Evolutionary conservation across 208 protist genomes (phyloP).

Genomic region (Trypanosoma mega): DNA sequence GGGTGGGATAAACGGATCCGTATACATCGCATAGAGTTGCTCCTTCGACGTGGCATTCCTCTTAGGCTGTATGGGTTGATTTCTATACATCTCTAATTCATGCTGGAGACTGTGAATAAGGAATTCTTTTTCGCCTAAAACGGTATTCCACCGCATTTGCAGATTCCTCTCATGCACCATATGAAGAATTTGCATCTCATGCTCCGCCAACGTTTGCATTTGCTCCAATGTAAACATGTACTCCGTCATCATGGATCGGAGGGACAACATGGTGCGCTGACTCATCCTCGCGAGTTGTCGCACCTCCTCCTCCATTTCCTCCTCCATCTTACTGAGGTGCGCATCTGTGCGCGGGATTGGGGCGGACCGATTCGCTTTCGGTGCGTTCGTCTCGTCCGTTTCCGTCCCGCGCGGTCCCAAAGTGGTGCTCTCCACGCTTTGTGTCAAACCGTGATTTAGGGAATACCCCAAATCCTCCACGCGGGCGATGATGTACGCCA

Average conservation of each 20-base stretch:
- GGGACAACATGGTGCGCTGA: neutral
- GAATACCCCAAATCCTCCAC: too few species aligned
- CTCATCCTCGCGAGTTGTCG: conserved; percentile 1
- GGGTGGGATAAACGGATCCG: conserved; percentile 52
- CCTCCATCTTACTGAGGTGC: too few species aligned
- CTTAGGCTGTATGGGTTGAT: neutral
- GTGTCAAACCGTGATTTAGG: too few species aligned
- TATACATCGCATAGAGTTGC: conserved; percentile 47
- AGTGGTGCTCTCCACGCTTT: too few species aligned
- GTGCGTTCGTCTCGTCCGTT: too few species aligned
- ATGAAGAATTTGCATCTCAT: conserved; percentile 36
- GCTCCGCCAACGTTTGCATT: conserved; percentile 27
- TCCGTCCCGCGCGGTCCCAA: too few species aligned
- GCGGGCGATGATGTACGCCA: too few species aligned
- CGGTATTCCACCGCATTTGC: conserved; percentile 32
- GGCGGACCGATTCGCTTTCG: too few species aligned
- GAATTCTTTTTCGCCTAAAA: conserved; percentile 41
- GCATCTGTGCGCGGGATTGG: too few species aligned
- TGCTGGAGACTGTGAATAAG: conserved; percentile 45
- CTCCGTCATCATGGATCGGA: conserved; percentile 8
- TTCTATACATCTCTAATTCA: conserved; percentile 25
- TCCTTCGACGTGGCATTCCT: conserved; percentile 4
- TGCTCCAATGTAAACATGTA: conserved; percentile 20
- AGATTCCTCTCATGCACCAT: conserved; percentile 32
- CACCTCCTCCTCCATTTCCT: neutral